These are phyloP conservation scores for Sarcodon sp. DNA, from an alignment of 768 basidiomycete genomes.

Conservation along the genomic window DNA sequence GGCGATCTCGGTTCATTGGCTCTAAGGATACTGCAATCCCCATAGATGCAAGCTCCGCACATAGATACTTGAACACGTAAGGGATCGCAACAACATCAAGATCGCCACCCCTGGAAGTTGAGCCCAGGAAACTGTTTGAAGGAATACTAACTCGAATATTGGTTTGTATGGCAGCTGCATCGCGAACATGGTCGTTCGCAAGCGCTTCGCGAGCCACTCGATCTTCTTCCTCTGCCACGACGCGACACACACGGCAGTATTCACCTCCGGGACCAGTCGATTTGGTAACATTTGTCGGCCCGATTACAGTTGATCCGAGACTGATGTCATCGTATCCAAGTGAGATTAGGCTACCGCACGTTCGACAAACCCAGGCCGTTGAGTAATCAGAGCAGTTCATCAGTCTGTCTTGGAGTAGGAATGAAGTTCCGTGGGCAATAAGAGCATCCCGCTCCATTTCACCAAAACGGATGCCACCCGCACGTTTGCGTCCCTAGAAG, in stretches of 20 bases:
- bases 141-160: conserved; percentile 57
- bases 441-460: conserved; percentile 99
- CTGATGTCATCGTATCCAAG: conserved; percentile 88
- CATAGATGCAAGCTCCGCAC: conserved; percentile 97
- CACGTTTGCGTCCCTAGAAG: conserved; percentile 80
- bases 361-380: conserved; percentile 96
- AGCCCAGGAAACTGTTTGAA: conserved; percentile 51
- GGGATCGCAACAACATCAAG: conserved; percentile 95
- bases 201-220: conserved; percentile 46
- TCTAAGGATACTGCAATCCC: conserved; percentile 86
- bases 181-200: conserved; percentile 35
- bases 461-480: conserved; percentile 97
- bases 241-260: conserved; percentile 91
- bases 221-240: conserved; percentile 49
- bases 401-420: conserved; percentile 93
- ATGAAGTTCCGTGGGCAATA: conserved; percentile 96
- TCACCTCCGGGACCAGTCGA: conserved; percentile 74
- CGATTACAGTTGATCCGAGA: conserved; percentile 50
- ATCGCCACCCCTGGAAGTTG: conserved; percentile 54
- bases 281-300: conserved; percentile 34
- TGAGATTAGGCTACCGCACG: conserved; percentile 91
- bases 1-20: conserved; percentile 17
- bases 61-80: conserved; percentile 88
- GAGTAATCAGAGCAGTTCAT: conserved; percentile 99
- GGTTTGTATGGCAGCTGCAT: conserved; percentile 24